These are phyloP conservation scores for Pseudopyricularia javanii DNA, from an alignment of 2,329 filamentous ascomycete species.

Conservation along the genomic window DNA sequence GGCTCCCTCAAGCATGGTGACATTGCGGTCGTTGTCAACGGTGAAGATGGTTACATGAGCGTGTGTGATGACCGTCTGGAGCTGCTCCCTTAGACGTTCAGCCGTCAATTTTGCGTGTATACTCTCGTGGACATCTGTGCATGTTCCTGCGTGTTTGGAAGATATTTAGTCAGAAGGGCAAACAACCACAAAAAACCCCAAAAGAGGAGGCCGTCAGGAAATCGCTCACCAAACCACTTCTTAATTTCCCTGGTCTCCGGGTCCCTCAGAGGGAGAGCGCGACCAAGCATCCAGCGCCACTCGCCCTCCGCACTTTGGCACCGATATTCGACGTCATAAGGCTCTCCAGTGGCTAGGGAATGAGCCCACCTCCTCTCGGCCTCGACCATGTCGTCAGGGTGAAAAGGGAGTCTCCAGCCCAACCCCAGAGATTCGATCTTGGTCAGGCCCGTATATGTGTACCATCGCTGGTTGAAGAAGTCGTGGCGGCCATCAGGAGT, in stretches of 20 bases:
- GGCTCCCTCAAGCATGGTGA: conserved; percentile 61
- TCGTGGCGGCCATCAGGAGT: conserved; percentile 53
- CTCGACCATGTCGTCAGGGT: conserved; percentile 55
- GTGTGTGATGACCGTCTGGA: conserved; percentile 62
- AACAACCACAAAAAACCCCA: too few relatives aligned
- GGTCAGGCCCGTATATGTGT: conserved; percentile 61
- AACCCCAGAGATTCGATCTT: conserved; percentile 48
- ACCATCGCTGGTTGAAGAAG: conserved; percentile 70
- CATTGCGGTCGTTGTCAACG: conserved; percentile 45
- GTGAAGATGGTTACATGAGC: conserved; percentile 67
- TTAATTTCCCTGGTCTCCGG: conserved; percentile 54
- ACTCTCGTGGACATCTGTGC: conserved; percentile 66
- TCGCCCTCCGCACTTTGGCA: conserved; percentile 53
- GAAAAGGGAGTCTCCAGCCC: conserved; percentile 53
- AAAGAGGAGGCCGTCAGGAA: too few relatives aligned
- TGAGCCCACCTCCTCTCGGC: conserved; percentile 45
- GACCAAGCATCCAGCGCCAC: conserved; percentile 69
- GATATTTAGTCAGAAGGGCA: too few relatives aligned
- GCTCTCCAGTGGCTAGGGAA: conserved; percentile 53
- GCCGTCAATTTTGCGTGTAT: conserved; percentile 56
- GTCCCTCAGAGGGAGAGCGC: conserved; percentile 56
- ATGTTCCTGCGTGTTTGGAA: conserved; percentile 38
- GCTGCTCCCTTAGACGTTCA: conserved; percentile 54
- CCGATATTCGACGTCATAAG: conserved; percentile 60
- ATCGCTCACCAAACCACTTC: conserved; percentile 57